These are phyloP conservation scores for Saccharomyces kudriavzevii DNA, from an alignment of 805 yeast species.

Conservation along the genomic window DNA sequence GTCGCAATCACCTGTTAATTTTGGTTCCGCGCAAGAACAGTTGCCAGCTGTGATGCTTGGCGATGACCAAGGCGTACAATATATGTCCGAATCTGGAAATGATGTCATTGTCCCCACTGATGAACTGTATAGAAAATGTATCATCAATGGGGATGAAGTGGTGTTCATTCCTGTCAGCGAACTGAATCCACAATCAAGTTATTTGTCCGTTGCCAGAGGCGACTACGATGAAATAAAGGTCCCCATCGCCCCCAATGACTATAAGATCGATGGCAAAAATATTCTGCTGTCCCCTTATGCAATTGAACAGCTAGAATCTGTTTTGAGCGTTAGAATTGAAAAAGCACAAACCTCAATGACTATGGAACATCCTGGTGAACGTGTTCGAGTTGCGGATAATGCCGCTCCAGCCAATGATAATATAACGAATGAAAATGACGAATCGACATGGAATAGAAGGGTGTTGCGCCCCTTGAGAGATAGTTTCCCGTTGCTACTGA, in stretches of 20 bases:
- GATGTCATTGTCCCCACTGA: constrained; percentile 11
- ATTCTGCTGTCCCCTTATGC: constrained; percentile 13
- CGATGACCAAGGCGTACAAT: background rate
- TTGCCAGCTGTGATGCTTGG: background rate
- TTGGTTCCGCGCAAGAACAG: background rate
- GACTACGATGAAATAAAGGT: constrained; percentile 2
- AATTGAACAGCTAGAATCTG: constrained; percentile 10
- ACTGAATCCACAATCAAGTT: constrained; percentile 9
- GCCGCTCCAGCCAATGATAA: background rate
- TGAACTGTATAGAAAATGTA: constrained; percentile 16
- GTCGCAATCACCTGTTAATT: background rate
- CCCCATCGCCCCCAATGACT: constrained; percentile 12
- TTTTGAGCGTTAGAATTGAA: constrained; percentile 2
- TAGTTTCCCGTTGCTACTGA: constrained; percentile 9
- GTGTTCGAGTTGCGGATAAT: background rate
- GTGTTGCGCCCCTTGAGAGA: background rate
- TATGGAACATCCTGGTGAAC: background rate
- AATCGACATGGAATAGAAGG: background rate
- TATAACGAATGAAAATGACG: background rate
- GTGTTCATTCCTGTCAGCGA: constrained; percentile 15
- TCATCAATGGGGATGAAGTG: constrained; percentile 18
- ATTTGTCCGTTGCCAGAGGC: constrained; percentile 2
- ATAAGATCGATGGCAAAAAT: constrained; percentile 8
- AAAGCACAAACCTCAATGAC: background rate
- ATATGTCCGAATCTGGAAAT: constrained; percentile 14